A percentile compares a stretch with the other conserved stretches of the same genome.
Conservation (phyloP, 2,329 filamentous ascomycete genomes). For the Polychaeton citri region DNA sequence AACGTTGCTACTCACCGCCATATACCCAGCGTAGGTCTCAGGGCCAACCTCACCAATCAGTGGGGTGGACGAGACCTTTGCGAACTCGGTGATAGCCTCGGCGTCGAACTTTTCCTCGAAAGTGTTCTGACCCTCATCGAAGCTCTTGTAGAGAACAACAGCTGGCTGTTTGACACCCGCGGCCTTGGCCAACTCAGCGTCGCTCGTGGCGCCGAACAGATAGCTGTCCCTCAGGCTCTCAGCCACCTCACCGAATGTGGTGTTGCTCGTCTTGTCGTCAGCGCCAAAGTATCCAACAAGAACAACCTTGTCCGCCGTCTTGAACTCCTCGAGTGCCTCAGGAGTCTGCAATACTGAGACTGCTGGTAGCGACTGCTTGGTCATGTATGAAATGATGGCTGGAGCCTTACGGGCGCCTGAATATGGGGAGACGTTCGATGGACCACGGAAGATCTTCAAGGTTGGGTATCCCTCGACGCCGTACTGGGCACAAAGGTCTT, state of each 20-base stretch:
- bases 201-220: conserved; percentile 80
- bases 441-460: conserved; percentile 94
- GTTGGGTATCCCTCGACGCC: conserved; percentile 97
- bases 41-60: conserved; percentile 92
- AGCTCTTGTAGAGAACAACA: conserved; percentile 91
- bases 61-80: conserved; percentile 73
- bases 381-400: conserved; percentile 75
- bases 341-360: conserved; percentile 64
- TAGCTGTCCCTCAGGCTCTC: conserved; percentile 71
- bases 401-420: conserved; percentile 78
- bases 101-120: conserved; percentile 72
- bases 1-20: conserved; percentile 47
- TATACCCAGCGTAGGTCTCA: conserved; percentile 92
- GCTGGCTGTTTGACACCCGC: conserved; percentile 80
- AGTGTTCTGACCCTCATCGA: conserved; percentile 87
- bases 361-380: conserved; percentile 90
- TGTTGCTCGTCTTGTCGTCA: conserved; percentile 71
- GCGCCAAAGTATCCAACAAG: conserved; percentile 75
- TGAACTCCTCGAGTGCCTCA: conserved; percentile 85
- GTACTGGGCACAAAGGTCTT: conserved; percentile 76
- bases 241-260: conserved; percentile 68
- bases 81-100: conserved; percentile 68
- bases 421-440: conserved; percentile 70
- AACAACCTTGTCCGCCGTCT: conserved; percentile 94
- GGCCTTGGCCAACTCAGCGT: conserved; percentile 71